Conservation (phyloP, 2,329 filamentous ascomycete genomes). For the Trichoderma sp. region DNA sequence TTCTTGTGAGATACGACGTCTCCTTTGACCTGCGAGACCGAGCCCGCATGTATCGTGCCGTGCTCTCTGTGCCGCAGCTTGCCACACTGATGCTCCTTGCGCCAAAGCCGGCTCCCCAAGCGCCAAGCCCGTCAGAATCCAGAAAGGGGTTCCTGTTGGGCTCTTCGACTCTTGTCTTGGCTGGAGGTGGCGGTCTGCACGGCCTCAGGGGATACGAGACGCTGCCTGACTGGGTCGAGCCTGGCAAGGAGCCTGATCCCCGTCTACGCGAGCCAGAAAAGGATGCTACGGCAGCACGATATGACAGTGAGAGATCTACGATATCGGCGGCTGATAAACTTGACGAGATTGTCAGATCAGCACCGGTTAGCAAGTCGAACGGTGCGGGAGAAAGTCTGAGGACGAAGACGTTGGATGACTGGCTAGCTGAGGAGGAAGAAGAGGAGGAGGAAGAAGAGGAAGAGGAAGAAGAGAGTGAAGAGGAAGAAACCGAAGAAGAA, state of each 20-base stretch:
- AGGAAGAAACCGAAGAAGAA: slow-evolving; percentile 51
- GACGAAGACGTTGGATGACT: slow-evolving; percentile 85
- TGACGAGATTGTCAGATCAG: slow-evolving; percentile 50
- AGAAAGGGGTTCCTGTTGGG: slow-evolving; percentile 76
- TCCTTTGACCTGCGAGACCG: slow-evolving; percentile 95
- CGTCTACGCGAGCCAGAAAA: slow-evolving; percentile 62
- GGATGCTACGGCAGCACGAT: slow-evolving; percentile 28
- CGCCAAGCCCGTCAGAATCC: slow-evolving; percentile 82
- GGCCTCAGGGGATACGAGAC: slow-evolving; percentile 75
- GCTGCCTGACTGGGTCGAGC: slow-evolving; percentile 80
- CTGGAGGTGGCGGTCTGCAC: slow-evolving; percentile 68
- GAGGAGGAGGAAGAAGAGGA: slow-evolving; percentile 55
- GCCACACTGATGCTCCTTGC: slow-evolving; percentile 88
- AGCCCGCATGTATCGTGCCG: slow-evolving; percentile 79
- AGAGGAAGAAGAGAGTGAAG: slow-evolving; percentile 50
- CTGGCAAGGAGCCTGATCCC: slow-evolving; percentile 75
- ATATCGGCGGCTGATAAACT: slow-evolving; percentile 62
- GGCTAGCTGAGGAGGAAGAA: slow-evolving; percentile 72
- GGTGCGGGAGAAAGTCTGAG: slow-evolving; percentile 50
- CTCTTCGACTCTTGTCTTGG: slow-evolving; percentile 80
- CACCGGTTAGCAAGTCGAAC: slow-evolving; percentile 45
- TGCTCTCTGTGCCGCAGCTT: slow-evolving; percentile 80
- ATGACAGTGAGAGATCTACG: slow-evolving; percentile 32
- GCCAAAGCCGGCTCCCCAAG: slow-evolving; percentile 89
- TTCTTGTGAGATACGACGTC: slow-evolving; percentile 86